These are phyloP conservation scores for Hymenoscyphus scutula DNA, from an alignment of 2,329 filamentous ascomycete genomes.

Conservation along the genomic window DNA sequence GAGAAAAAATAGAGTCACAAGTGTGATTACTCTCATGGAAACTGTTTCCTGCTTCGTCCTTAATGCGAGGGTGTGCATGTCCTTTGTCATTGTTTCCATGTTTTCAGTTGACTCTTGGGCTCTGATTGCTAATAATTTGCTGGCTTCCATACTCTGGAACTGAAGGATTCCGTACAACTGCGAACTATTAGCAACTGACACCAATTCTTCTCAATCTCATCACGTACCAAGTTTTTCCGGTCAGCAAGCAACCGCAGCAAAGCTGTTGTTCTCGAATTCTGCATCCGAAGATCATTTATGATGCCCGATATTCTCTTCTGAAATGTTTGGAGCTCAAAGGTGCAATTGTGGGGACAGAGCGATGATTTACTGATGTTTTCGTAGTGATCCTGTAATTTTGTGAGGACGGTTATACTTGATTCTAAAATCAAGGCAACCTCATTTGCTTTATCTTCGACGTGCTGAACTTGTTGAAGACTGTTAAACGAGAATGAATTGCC, in stretches of 20 bases:
- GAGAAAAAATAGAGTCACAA: slow-evolving; percentile 43
- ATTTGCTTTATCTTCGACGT: slow-evolving; percentile 38
- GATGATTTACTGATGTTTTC: background rate
- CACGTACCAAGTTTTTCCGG: slow-evolving; percentile 27
- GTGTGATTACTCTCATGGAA: slow-evolving; percentile 43
- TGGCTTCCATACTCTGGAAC: slow-evolving; percentile 37
- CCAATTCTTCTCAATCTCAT: no score
- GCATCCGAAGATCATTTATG: slow-evolving; percentile 26
- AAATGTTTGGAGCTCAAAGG: slow-evolving; percentile 19
- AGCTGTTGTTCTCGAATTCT: slow-evolving; percentile 25
- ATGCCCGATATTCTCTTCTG: slow-evolving; percentile 22
- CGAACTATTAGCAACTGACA: slow-evolving; percentile 14
- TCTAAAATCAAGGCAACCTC: slow-evolving; percentile 36
- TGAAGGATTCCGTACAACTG: slow-evolving; percentile 39
- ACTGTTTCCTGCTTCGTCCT: slow-evolving; percentile 42
- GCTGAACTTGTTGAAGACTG: slow-evolving; percentile 36
- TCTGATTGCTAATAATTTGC: slow-evolving; percentile 29
- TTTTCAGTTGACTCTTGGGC: slow-evolving; percentile 24
- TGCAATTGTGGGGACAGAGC: slow-evolving; percentile 10
- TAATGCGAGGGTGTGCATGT: slow-evolving; percentile 37
- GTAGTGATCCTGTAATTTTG: slow-evolving; percentile 25
- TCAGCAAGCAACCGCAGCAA: slow-evolving; percentile 27
- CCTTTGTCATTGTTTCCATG: slow-evolving; percentile 30
- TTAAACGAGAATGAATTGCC: slow-evolving; percentile 30
- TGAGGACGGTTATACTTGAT: slow-evolving; percentile 35